Evolutionary conservation across 768 basidiomycete genomes (phyloP), one percentile per base, ranked within the genome.

Genomic region (Leccinum variicolor): DNA sequence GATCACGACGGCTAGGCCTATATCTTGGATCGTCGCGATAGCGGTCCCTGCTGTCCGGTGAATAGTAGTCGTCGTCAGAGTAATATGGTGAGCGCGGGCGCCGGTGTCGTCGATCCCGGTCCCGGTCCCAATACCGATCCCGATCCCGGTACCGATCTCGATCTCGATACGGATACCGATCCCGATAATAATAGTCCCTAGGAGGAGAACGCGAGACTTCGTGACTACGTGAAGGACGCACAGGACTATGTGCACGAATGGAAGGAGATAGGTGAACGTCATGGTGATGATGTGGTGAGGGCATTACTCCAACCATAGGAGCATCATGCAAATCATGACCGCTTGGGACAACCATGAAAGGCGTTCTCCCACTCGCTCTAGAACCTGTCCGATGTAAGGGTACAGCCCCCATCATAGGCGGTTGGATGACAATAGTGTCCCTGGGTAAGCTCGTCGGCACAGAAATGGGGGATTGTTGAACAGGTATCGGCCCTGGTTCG

Each of bases 221-320:
- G 15, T 29, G 57, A 56, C n/a, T 10, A 39, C 46, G 19, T 8
- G 15, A 39, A 36, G 1, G 56, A 43, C 19, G 53, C 17, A 59
- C 50, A 47, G 53, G 61, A 19, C 58, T 60, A 51, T 51, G 56
- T 21, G 60, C 67, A 25, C 65, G 65, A 48, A 68, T 66, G 45
- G 67, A 61, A 43, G 66, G 75, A 15, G 69, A 65, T 49, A 60
- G 64, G 26, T 14, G 63, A 29, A 58, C 29, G 58, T 57, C 60
- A 13, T 53, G 54, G 25, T 52, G n/a, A 41, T 57, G 62, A 11
- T 31, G 29, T 15, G 46, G 25, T 23, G 62, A 53, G 9, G 61
- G 58, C 39, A 62, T 49, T 13, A 58, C 23, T 3, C 58, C 66
- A 15, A 67, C 51, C n/a, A 65, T 26, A 48, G 65, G 53, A 43